Conservation (phyloP, 2,329 filamentous ascomycete genomes). For the Boeremia lycopersici region DNA sequence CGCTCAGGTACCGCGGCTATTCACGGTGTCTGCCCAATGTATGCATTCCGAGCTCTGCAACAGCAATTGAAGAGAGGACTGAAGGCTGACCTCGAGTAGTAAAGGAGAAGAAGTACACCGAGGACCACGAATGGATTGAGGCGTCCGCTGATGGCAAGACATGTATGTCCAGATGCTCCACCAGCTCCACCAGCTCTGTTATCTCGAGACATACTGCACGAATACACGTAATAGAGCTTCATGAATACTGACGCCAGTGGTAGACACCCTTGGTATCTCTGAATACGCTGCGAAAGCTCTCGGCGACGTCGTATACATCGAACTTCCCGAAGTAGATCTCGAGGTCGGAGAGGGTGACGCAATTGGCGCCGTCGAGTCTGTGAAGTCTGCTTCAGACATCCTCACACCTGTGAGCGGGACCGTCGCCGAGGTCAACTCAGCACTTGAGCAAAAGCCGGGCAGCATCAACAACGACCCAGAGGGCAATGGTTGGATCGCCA, state of each 20-base stretch:
- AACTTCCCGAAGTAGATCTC: conserved; percentile 77
- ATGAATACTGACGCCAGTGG: conserved; percentile 5
- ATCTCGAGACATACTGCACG: not conserved
- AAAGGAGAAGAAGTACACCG: conserved; percentile 83
- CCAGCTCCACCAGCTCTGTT: not conserved
- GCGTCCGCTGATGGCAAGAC: conserved; percentile 80
- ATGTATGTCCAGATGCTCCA: conserved; percentile 55
- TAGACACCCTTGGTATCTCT: conserved; percentile 80
- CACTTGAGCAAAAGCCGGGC: conserved; percentile 82
- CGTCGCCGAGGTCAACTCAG: conserved; percentile 73
- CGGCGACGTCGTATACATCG: conserved; percentile 96
- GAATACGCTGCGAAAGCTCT: conserved; percentile 89
- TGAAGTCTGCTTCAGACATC: conserved; percentile 98
- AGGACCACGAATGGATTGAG: conserved; percentile 98
- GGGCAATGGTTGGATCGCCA: conserved; percentile 90
- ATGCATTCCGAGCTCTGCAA: conserved; percentile 15
- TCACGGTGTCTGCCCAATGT: conserved; percentile 47
- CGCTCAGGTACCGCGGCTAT: conserved; percentile 41
- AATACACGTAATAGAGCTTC: no score
- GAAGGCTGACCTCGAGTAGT: conserved; percentile 51
- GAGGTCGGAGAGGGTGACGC: conserved; percentile 77
- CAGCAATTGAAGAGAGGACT: conserved; percentile 1
- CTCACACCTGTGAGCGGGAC: conserved; percentile 83
- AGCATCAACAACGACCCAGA: conserved; percentile 91
- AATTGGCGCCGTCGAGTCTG: conserved; percentile 94